Evolutionary conservation across 2,329 filamentous ascomycete genomes (phyloP).

Genomic region (Trichoderma brevicompactum): DNA sequence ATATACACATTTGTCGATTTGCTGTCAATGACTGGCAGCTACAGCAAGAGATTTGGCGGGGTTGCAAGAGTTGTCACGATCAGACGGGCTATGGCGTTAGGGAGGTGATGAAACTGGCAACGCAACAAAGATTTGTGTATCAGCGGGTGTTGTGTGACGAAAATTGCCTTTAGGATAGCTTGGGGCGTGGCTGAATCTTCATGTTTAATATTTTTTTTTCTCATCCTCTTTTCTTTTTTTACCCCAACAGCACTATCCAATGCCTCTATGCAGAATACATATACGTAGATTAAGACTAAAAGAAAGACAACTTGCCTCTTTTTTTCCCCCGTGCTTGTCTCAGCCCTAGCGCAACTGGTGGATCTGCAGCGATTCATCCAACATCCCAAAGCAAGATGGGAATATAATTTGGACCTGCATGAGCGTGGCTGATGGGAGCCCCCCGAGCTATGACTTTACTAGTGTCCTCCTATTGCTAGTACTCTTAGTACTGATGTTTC

Average conservation of each 20-base stretch:
- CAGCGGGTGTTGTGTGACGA: constrained; percentile 14
- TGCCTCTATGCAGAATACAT: neutral
- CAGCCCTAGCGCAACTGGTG: neutral
- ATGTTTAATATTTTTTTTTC: neutral
- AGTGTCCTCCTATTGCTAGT: too few species aligned
- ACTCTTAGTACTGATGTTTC: too few species aligned
- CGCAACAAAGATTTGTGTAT: constrained; percentile 21
- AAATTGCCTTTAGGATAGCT: constrained; percentile 26
- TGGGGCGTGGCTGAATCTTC: constrained; percentile 18
- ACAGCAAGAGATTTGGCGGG: constrained; percentile 15
- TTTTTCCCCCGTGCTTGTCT: neutral
- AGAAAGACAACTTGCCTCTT: neutral
- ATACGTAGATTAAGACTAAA: constrained; percentile 15
- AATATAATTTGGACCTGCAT: constrained; percentile 23
- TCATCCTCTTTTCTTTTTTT: neutral
- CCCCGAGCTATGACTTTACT: neutral
- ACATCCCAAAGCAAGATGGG: neutral
- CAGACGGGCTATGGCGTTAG: constrained; percentile 32
- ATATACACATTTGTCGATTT: constrained; percentile 16
- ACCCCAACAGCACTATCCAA: neutral
- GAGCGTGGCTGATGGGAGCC: neutral
- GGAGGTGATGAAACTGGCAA: constrained; percentile 27
- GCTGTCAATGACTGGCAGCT: constrained; percentile 5
- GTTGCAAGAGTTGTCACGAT: constrained; percentile 26
- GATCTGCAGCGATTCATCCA: too few species aligned